Base-by-base conservation (phyloP, 257 asterid species). In the Cinchona pubescens region DNA sequence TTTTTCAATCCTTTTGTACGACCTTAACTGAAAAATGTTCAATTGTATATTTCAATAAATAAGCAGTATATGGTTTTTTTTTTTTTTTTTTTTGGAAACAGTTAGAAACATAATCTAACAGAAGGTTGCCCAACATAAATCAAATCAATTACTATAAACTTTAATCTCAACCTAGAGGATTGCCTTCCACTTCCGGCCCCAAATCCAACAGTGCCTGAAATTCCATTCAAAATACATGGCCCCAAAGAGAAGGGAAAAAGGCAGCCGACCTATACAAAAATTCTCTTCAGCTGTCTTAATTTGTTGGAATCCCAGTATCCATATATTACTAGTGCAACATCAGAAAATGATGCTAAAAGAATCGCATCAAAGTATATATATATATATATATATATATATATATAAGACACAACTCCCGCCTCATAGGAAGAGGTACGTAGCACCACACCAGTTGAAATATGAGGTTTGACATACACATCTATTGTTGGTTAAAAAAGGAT, bases 271-370 rank as follows among this genome's bases (percentile, higher is more conserved):
- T 15, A 18, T 34, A 34, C 23, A 27, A 37, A 27, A 37, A 65
- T 65, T 34, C 43, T 15, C 13, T 12, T 53, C 60, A 6, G 6
- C 8, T 21, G 56, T 15, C n/a, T n/a, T n/a, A n/a, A n/a, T n/a
- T n/a, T n/a, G n/a, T n/a, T n/a, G n/a, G n/a, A n/a, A n/a, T n/a
- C n/a, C n/a, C n/a, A n/a, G n/a, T n/a, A n/a, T n/a, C n/a, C n/a
- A n/a, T n/a, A n/a, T n/a, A n/a, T n/a, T n/a, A 42, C 13, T 15
- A 43, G 53, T 43, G 72, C n/a, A 21, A 4, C 13, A 0, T 3
- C 19, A 65, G 49, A 66, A 68, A n/a, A 67, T 13, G 45, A 68
- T 43, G 72, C 40, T 40, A 43, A 68, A 68, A 6, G 72, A 68
- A 68, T 68, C 40, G 58, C 45, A 68, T 68, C 58, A 68, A 43